Percentiles rank a stretch among this genome's conserved stretches.
These are phyloP conservation scores for Termitomyces sp. DNA, from an alignment of 768 basidiomycete species.

Conservation along the genomic window DNA sequence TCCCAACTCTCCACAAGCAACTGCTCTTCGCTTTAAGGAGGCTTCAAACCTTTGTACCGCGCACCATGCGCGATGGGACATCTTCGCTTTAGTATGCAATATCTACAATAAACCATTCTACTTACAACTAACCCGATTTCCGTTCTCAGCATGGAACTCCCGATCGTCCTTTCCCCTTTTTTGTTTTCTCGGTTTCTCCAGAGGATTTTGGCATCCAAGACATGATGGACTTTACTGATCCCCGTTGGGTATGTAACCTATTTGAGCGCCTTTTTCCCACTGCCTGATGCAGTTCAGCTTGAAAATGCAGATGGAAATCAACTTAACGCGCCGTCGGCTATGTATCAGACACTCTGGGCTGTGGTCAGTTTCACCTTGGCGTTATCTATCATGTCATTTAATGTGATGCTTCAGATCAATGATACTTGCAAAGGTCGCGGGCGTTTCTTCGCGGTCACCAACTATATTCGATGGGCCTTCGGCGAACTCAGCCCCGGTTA, in stretches of 20 bases:
- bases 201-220: conserved; percentile 19
- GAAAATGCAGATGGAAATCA: conserved; percentile 7
- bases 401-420: conserved; percentile 9
- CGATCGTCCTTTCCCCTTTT: conserved; percentile 13
- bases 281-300: conserved; percentile 8
- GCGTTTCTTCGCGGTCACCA: conserved; percentile 19
- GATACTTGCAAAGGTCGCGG: conserved; percentile 19
- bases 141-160: conserved; percentile 8
- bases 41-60: conserved; percentile 16
- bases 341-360: conserved; percentile 21
- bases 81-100: conserved; percentile 16
- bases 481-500: conserved; percentile 17
- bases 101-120: not conserved
- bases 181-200: conserved; percentile 20
- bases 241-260: conserved; percentile 12
- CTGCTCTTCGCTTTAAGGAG: conserved; percentile 14
- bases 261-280: not conserved
- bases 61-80: conserved; percentile 22
- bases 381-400: not conserved
- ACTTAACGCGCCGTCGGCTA: conserved; percentile 10
- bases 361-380: conserved; percentile 14
- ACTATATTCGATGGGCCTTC: conserved; percentile 22
- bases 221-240: conserved; percentile 13
- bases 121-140: not conserved
- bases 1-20: conserved; percentile 4